Conservation (phyloP, 805 yeast genomes). For the Wickerhamomyces canadensis region DNA sequence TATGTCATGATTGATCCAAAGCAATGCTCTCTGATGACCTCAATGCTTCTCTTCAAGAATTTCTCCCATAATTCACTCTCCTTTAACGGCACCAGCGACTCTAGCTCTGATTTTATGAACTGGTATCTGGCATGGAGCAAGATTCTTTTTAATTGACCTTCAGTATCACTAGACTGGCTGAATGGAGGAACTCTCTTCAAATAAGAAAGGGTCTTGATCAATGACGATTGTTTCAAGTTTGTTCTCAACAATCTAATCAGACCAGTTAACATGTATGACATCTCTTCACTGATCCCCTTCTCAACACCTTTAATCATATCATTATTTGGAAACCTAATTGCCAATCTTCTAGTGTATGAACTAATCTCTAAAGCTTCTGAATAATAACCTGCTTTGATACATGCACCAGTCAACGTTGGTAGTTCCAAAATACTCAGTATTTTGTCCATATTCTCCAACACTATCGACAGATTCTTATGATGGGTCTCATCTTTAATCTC, state of each 20-base stretch:
- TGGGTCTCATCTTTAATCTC: constrained; percentile 6
- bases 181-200: constrained; percentile 62
- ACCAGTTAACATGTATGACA: constrained; percentile 63
- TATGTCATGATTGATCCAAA: constrained; percentile 67
- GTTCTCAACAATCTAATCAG: constrained; percentile 66
- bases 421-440: constrained; percentile 75
- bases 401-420: constrained; percentile 77
- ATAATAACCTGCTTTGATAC: constrained; percentile 81
- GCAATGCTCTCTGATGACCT: constrained; percentile 77
- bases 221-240: constrained; percentile 70
- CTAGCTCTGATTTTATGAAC: constrained; percentile 58
- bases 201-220: constrained; percentile 74
- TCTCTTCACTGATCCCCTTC: constrained; percentile 47
- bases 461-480: constrained; percentile 28
- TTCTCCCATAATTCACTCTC: constrained; percentile 47
- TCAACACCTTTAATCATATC: constrained; percentile 46
- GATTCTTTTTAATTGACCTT: constrained; percentile 43
- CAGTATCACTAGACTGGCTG: constrained; percentile 22
- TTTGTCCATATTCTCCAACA: constrained; percentile 60
- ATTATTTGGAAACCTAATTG: constrained; percentile 62
- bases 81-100: constrained; percentile 50
- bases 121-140: constrained; percentile 63
- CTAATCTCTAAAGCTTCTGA: constrained; percentile 86
- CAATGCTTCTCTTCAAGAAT: constrained; percentile 73
- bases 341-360: constrained; percentile 62